Evolutionary conservation across 768 basidiomycete genomes (phyloP).

Genomic region (Lentinula aciculospora): DNA sequence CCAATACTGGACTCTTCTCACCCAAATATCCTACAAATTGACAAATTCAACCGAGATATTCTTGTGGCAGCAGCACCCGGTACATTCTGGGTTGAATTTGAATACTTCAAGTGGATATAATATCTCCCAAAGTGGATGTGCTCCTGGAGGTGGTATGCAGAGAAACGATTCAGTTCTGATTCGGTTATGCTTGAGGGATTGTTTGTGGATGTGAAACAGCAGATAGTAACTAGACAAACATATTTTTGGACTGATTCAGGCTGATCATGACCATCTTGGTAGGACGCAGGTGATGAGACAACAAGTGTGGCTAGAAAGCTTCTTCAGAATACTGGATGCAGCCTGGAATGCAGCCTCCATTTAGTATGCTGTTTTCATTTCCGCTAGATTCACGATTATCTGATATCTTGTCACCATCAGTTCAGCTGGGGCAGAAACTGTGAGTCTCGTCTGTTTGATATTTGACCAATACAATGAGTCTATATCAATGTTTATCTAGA

Average conservation of each 20-base stretch:
- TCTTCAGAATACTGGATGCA: background rate
- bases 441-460: background rate
- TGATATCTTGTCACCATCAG: background rate
- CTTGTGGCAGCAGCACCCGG: conserved; percentile 23
- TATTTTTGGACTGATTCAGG: background rate
- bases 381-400: background rate
- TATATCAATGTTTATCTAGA: too few relatives aligned
- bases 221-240: background rate
- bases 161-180: conserved; percentile 10
- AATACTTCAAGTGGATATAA: conserved; percentile 18
- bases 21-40: conserved; percentile 12
- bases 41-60: conserved; percentile 16
- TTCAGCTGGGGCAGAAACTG: conserved; percentile 3
- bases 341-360: background rate
- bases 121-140: conserved; percentile 22
- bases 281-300: background rate
- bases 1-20: conserved; percentile 11
- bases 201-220: background rate
- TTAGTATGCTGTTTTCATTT: background rate
- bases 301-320: background rate
- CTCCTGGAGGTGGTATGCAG: conserved; percentile 21
- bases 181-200: conserved; percentile 14
- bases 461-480: too few relatives aligned
- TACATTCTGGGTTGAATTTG: conserved; percentile 25
- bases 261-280: background rate